Conservation (phyloP, 345 rosid genomes). For the Laguncularia racemosa region DNA sequence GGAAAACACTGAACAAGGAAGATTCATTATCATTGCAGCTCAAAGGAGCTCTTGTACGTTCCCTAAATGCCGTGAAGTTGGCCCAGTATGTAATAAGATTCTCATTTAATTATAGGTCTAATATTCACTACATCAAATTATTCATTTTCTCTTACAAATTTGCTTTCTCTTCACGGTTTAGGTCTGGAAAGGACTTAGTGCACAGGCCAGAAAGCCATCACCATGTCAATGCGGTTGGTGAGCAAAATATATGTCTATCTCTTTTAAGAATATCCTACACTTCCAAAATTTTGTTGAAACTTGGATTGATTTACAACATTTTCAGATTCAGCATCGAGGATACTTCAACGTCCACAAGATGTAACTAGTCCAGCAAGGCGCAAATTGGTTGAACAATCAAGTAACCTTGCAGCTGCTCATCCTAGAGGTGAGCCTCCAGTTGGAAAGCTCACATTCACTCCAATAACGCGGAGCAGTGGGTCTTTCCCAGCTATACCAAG, state of each 20-base stretch:
- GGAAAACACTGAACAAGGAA: slow-evolving; percentile 26
- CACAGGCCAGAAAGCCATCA: slow-evolving; percentile 9
- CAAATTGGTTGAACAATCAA: slow-evolving; percentile 51
- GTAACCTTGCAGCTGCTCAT: slow-evolving; percentile 54
- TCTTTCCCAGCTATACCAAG: slow-evolving; percentile 66
- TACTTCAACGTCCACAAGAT: slow-evolving; percentile 22
- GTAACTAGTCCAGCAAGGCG: slow-evolving; percentile 40
- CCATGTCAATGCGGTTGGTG: slow-evolving; percentile 18
- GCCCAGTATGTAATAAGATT: slow-evolving; percentile 13
- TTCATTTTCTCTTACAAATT: slow-evolving; percentile 4
- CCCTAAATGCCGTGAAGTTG: slow-evolving; percentile 24
- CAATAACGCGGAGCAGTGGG: slow-evolving; percentile 71
- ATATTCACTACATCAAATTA: background rate
- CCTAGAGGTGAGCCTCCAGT: slow-evolving; percentile 24
- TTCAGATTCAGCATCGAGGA: slow-evolving; percentile 11
- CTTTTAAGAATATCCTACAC: background rate
- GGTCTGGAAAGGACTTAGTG: slow-evolving; percentile 17
- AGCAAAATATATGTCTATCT: slow-evolving; percentile 15
- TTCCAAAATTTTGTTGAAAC: background rate
- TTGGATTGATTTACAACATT: background rate
- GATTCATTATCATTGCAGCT: slow-evolving; percentile 24
- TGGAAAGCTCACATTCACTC: slow-evolving; percentile 31
- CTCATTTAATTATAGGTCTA: background rate
- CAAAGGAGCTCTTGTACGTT: slow-evolving; percentile 29
- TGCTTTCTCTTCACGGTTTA: slow-evolving; percentile 29